A percentile compares a stretch with the other conserved stretches of the same genome.
Conservation (phyloP, 495 filamentous ascomycete species). For the Venustampulla echinocandica region DNA sequence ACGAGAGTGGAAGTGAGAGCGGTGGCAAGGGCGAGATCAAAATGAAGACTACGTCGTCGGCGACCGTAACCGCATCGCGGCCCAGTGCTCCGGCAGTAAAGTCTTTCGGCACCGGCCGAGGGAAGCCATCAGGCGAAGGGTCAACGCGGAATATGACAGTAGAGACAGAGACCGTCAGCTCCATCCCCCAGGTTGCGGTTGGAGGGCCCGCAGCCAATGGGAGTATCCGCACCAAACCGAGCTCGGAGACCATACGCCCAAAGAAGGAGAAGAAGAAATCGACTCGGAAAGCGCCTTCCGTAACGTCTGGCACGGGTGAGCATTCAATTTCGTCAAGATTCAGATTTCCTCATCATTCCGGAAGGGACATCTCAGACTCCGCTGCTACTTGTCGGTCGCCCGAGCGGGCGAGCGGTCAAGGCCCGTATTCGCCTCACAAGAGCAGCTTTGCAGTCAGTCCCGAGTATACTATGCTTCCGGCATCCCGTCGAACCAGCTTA, state of each 20-base stretch:
- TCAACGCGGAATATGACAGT: conserved; percentile 91
- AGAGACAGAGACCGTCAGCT: conserved; percentile 91
- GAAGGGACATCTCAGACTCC: conserved; percentile 26
- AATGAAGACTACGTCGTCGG: conserved; percentile 25
- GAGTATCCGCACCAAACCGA: conserved; percentile 77
- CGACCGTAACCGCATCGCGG: conserved; percentile 26
- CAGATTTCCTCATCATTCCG: conserved; percentile 25
- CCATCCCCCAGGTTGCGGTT: conserved; percentile 81
- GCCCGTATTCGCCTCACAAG: conserved; percentile 20
- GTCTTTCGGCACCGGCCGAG: conserved; percentile 36
- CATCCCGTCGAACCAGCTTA: conserved; percentile 14
- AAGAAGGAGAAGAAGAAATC: conserved; percentile 80
- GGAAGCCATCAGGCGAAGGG: conserved; percentile 58
- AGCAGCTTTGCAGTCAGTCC: conserved; percentile 14
- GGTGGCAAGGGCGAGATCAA: conserved; percentile 37
- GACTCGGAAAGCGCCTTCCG: conserved; percentile 61
- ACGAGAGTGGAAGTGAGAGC: conserved; percentile 56
- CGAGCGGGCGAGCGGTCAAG: conserved; percentile 29
- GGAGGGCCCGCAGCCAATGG: conserved; percentile 57
- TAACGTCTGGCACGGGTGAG: conserved; percentile 67
- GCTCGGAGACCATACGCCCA: conserved; percentile 87
- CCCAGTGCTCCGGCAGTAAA: conserved; percentile 36
- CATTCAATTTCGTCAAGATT: conserved; percentile 25
- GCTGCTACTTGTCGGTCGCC: conserved; percentile 26
- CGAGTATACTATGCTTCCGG: conserved; percentile 8